Evolutionary conservation across 176 grass and related monocot genomes (phyloP), one percentile per base, ranked within the genome.

Genomic region (Triticum dicoccoides): DNA sequence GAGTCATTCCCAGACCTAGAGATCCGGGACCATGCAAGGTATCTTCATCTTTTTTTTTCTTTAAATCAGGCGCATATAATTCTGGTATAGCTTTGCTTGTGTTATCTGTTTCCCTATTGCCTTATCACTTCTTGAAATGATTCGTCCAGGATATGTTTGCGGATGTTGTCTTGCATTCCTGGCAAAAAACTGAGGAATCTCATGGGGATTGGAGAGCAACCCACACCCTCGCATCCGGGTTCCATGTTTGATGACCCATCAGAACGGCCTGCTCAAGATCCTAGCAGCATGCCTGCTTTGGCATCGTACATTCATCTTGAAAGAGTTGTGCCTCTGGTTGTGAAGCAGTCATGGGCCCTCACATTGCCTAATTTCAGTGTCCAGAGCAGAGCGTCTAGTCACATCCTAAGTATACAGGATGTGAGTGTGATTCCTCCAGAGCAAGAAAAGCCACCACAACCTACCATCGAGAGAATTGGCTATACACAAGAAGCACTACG

Each of bases 21-120:
- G 87, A 89, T 98, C 76, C 83, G 96, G 65, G 96, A 98, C 82
- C 94, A 91, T 92, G 93, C 96, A 83, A 95, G 96, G 93, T 95
- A 83, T 35, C 27, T 44, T 66, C 38, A 5, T 64, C 14, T 41
- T 18, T 45, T 7, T 80, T 12, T 10, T 29, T 20, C 54, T 59
- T 59, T 21, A 59, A 47, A 47, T 66, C 10, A 66, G 5, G 8
- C 61, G 2, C 9, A 18, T 18, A 52, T 15, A 61, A 76, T 65
- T 78, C 23, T 79, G 41, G 14, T 54, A 73, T 77, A 41, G 14
- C 66, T 74, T 75, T 25, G 9, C 42, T 64, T 54, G 59, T 80
- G 61, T 44, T 79, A 75, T 63, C 15, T 85, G 9, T 79, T 88
- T 39, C 52, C 66, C 14, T 84, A 49, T 78, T 69, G 35, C 73